Evolutionary conservation across 78 protist genomes (phyloP), one percentile per base, ranked within the genome.

Genomic region (Dictyostelium firmibasis): DNA sequence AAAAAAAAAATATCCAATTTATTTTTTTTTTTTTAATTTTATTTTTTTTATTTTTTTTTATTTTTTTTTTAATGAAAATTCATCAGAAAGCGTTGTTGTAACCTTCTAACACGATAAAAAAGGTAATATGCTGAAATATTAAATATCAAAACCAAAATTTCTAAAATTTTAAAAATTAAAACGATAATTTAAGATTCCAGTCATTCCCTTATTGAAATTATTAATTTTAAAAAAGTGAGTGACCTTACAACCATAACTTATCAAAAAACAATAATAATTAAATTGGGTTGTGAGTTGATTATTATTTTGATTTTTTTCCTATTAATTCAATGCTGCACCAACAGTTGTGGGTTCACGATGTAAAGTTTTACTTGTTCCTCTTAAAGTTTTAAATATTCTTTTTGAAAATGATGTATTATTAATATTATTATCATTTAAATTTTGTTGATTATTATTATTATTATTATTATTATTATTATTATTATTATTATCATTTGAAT

Each of bases 321-420:
- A 14, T 50, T 50, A 50, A 50, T 50, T 50, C 16, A 50, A 6
- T 50, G 62, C 62, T 50, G 62, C 16, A 1, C 62, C 62, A 50
- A 50, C 62, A 16, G 62, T 50, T 38, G 2, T 35, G 20, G 82
- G 43, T 69, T 29, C 72, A 62, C 79, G 50, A 7, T 35, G 23
- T 18, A 23, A 29, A 7, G 29, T 35, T 75, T 75, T 31, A 23
- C n/a, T n/a, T n/a, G 29, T 75, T 5, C 43, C 50, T 75, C 60
- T 36, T 23, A 75, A 23, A 38, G 82, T 75, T 20, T 75, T 75
- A 75, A 75, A 75, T 20, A 75, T 31, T 75, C 82, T 75, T 75
- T 75, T 75, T 35, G 82, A 75, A 36, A 75, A 29, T 33, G 83
- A 36, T 7, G 47, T 72, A 25, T 31, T 72, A 67, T 67, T n/a